Conservation (phyloP, 2,329 filamentous ascomycete genomes). For the Penicillium palitans region DNA sequence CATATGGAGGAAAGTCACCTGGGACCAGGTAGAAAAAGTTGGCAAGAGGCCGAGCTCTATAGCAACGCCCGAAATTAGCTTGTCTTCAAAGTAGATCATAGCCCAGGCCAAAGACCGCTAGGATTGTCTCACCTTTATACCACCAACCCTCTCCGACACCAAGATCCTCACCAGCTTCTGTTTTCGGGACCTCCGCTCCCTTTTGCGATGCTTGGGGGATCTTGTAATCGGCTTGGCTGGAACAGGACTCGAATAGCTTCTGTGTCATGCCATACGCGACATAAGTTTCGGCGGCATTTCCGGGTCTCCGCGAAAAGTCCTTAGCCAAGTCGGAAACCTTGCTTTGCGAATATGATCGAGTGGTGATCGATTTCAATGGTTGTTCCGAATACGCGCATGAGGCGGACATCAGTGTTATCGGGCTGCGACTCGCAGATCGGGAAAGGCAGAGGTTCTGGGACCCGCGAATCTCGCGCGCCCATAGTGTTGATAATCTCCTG, state of each 20-base stretch:
- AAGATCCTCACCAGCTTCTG: constrained; percentile 77
- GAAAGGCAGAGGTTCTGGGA: constrained; percentile 19
- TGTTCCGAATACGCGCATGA: constrained; percentile 13
- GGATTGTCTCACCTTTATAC: constrained; percentile 67
- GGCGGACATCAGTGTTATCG: neutral
- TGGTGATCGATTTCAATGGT: constrained; percentile 11
- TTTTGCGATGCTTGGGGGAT: constrained; percentile 69
- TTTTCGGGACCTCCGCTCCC: constrained; percentile 66
- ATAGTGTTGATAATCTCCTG: constrained; percentile 20
- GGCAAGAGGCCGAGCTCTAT: constrained; percentile 74
- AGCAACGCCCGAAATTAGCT: neutral
- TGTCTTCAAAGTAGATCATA: neutral
- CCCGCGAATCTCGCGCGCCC: constrained; percentile 21
- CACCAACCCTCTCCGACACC: constrained; percentile 74
- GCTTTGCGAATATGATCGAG: constrained; percentile 19
- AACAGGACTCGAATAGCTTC: constrained; percentile 73
- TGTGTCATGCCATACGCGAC: constrained; percentile 78
- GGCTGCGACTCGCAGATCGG: constrained; percentile 15
- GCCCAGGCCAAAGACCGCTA: neutral
- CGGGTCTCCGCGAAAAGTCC: constrained; percentile 36
- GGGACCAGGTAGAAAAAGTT: constrained; percentile 94
- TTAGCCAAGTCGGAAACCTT: constrained; percentile 31
- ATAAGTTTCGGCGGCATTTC: constrained; percentile 63
- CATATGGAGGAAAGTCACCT: constrained; percentile 95
- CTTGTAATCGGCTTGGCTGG: constrained; percentile 70